Conservation (phyloP, 1,139 yeast species). For the Pichia sp. region DNA sequence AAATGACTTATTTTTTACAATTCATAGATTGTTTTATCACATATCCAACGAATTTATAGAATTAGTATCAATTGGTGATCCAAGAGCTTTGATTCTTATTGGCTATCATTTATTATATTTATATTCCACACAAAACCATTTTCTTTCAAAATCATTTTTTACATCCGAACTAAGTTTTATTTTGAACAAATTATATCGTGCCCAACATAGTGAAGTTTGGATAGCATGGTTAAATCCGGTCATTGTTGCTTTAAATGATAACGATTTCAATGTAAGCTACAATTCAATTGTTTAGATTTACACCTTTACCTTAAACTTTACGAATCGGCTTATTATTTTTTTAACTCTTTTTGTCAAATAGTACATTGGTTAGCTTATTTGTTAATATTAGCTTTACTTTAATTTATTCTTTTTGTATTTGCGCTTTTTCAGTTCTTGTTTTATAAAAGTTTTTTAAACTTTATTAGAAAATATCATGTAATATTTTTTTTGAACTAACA, state of each 20-base stretch:
- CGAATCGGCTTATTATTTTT: no score
- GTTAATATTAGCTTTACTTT: no score
- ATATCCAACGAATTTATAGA: constrained; percentile 20
- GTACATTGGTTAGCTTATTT: no score
- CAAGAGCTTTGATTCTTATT: constrained; percentile 25
- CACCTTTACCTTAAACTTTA: no score
- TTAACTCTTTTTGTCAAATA: no score
- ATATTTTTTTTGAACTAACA: no score
- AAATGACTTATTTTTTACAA: constrained; percentile 22
- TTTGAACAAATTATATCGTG: constrained; percentile 14
- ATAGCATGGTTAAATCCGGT: constrained; percentile 25
- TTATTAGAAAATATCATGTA: no score
- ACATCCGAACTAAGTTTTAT: constrained; percentile 10
- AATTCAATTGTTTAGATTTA: no score
- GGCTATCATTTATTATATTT: constrained; percentile 24
- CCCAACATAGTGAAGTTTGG: constrained; percentile 19
- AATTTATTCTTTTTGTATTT: no score
- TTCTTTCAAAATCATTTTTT: constrained; percentile 18
- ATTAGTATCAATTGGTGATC: constrained; percentile 22
- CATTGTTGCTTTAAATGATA: neutral
- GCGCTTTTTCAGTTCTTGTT: no score
- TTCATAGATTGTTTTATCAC: constrained; percentile 21
- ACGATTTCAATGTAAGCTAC: no score
- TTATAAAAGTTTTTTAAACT: no score
- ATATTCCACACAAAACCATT: constrained; percentile 13